Conservation (phyloP, 2,329 filamentous ascomycete species). For the Beauveria bassiana region DNA sequence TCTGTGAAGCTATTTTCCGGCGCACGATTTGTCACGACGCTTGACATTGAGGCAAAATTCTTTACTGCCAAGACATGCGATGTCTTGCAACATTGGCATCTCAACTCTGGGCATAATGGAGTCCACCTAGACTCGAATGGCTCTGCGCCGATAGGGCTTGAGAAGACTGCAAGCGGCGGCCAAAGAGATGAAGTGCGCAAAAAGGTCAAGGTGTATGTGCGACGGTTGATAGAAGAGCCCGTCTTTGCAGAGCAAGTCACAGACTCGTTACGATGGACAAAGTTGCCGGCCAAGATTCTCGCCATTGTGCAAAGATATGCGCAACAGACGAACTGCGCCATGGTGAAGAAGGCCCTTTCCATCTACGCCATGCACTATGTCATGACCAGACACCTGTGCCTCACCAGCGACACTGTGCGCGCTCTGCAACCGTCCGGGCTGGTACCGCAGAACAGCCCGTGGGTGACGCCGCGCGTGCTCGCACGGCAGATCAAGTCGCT, state of each 20-base stretch:
- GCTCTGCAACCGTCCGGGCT: constrained; percentile 34
- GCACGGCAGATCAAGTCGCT: constrained; percentile 49
- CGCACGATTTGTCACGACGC: constrained; percentile 31
- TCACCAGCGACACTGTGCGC: constrained; percentile 37
- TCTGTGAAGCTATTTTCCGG: constrained; percentile 43
- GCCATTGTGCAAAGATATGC: constrained; percentile 41
- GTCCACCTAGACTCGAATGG: constrained; percentile 34
- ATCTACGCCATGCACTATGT: constrained; percentile 52
- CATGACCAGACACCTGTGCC: constrained; percentile 46
- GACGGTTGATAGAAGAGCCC: constrained; percentile 40
- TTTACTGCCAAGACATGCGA: constrained; percentile 42
- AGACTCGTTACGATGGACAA: constrained; percentile 35
- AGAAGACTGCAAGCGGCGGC: constrained; percentile 29
- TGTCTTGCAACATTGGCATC: constrained; percentile 44
- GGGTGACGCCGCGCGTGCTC: constrained; percentile 45
- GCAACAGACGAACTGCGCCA: constrained; percentile 35
- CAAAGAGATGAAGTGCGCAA: constrained; percentile 40
- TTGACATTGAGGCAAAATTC: constrained; percentile 43
- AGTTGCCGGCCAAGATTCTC: constrained; percentile 39
- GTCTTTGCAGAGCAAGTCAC: constrained; percentile 43
- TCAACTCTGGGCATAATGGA: constrained; percentile 28
- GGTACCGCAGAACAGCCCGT: constrained; percentile 35
- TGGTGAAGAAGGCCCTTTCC: constrained; percentile 45
- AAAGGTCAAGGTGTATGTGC: constrained; percentile 40
- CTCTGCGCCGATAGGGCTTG: constrained; percentile 44